Conservation (phyloP, 257 asterid genomes). For the Fraxinus cuspidata region DNA sequence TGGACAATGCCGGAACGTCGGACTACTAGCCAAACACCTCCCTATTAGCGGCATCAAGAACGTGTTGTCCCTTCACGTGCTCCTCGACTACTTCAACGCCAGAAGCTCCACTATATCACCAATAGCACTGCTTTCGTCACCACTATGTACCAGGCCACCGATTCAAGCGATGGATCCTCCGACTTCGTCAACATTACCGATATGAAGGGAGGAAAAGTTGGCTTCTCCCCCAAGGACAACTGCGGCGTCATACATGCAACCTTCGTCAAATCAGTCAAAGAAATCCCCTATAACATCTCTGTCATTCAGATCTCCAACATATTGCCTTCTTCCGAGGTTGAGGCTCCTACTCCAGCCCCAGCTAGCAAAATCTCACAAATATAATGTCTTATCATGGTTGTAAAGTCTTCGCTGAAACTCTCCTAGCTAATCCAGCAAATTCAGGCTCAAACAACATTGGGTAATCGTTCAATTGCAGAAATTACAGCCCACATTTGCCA, state of each 20-base stretch:
- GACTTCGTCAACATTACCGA: slow-evolving; percentile 69
- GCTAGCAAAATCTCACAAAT: slow-evolving; percentile 50
- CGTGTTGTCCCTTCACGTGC: slow-evolving; percentile 67
- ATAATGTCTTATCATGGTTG: slow-evolving; percentile 73
- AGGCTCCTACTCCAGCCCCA: slow-evolving; percentile 67
- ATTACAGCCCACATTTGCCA: too few relatives aligned
- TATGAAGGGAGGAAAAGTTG: slow-evolving; percentile 66
- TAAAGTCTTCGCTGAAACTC: slow-evolving; percentile 64
- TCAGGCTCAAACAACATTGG: too few relatives aligned
- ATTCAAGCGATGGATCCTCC: slow-evolving; percentile 62
- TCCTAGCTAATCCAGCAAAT: slow-evolving; percentile 46
- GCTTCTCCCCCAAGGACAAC: slow-evolving; percentile 46
- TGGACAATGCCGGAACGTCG: slow-evolving; percentile 62
- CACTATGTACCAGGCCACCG: slow-evolving; percentile 76
- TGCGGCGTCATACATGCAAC: slow-evolving; percentile 39
- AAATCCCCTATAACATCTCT: slow-evolving; percentile 63
- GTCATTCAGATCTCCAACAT: slow-evolving; percentile 62
- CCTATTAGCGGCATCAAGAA: slow-evolving; percentile 39
- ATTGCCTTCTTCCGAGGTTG: slow-evolving; percentile 57
- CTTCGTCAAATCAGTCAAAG: slow-evolving; percentile 46
- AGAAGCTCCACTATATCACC: slow-evolving; percentile 70
- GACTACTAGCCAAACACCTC: slow-evolving; percentile 58
- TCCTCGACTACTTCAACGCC: slow-evolving; percentile 72
- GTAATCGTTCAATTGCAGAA: too few relatives aligned
- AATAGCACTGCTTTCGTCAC: slow-evolving; percentile 67